Conservation (phyloP, 352 stramenopile species). For the Ochromonadaceae sp. region DNA sequence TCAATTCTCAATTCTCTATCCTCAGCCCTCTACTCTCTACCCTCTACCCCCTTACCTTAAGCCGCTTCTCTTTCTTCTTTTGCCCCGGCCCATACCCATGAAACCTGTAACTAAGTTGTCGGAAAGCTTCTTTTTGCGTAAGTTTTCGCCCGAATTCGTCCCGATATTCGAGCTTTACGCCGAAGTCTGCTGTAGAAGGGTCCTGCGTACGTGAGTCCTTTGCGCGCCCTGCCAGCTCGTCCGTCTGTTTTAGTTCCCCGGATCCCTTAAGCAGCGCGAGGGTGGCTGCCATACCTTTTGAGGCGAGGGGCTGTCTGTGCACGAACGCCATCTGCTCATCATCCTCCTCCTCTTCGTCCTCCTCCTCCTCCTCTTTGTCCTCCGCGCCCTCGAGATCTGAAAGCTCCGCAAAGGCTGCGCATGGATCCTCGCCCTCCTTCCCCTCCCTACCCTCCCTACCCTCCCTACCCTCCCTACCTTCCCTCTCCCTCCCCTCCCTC, state of each 20-base stretch:
- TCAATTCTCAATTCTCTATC: too few species aligned
- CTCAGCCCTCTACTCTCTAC: too few species aligned
- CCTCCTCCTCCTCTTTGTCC: constrained; percentile 33
- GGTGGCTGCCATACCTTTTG: constrained; percentile 66
- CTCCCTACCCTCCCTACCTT: neutral
- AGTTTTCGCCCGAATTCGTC: constrained; percentile 88
- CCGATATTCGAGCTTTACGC: constrained; percentile 77
- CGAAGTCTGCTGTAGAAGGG: neutral
- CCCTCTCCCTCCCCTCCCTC: neutral
- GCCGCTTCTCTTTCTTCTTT: constrained; percentile 90
- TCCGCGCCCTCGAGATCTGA: constrained; percentile 18
- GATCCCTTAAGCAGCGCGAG: constrained; percentile 75
- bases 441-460: neutral
- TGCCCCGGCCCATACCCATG: constrained; percentile 89
- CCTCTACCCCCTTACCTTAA: constrained; percentile 34
- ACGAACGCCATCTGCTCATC: constrained; percentile 50
- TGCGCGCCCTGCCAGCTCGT: constrained; percentile 73
- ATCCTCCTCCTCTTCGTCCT: constrained; percentile 40
- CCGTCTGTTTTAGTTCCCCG: constrained; percentile 69
- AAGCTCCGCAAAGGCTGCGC: constrained; percentile 19
- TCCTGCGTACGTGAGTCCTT: constrained; percentile 55
- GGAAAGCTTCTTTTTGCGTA: constrained; percentile 93
- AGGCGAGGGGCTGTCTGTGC: constrained; percentile 54
- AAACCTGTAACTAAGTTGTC: constrained; percentile 94
- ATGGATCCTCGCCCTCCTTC: constrained; percentile 18